Evolutionary conservation across 768 basidiomycete genomes (phyloP), one percentile per base, ranked within the genome.

Genomic region (Phanerochaete carnosa): DNA sequence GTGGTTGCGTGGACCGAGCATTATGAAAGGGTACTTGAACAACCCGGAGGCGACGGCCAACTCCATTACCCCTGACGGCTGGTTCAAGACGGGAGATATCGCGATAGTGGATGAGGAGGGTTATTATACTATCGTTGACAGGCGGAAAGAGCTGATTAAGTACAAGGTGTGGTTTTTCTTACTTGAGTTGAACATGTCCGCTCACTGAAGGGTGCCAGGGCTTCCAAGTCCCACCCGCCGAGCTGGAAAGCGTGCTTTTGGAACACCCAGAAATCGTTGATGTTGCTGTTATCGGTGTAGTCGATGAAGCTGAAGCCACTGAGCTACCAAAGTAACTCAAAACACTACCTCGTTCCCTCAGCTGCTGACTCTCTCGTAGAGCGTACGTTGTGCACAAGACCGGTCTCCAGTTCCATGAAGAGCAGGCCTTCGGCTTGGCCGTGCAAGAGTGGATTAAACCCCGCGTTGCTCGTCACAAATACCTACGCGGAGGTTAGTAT

Each of bases 51-150:
- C 93, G 3, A 95, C 92, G 1, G 74, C 76, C 25, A 80, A 85
- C 15, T 73, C 86, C 6, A 87, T 95, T 64, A 90, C 88, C 0
- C 72, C 73, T 0, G 88, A 92, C 52, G 81, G 84, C 2, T 97
- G 92, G 92, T 87, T 94, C 76, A 92, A 89, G 79, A 95, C 94
- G 0, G 93, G 94, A 1, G 94, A 96, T 70, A 83, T 95, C 53
- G 89, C 83, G 1, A 70, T 80, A 19, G 74, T 83, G 13, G 89
- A 93, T 62, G 59, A 72, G 2, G 85, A 92, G 0, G 94, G 92
- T 0, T 90, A 79, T 68, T 91, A 86, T 69, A 82, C 79, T 64
- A 89, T 92, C 55, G 86, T 92, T 1, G 89, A 92, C 65, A 75
- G 92, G 33, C 77, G 80, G 50, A 91, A 91, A 62, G 90, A 90